These are phyloP conservation scores for Ophiostoma quercus DNA, from an alignment of 2,329 filamentous ascomycete species.

Conservation along the genomic window DNA sequence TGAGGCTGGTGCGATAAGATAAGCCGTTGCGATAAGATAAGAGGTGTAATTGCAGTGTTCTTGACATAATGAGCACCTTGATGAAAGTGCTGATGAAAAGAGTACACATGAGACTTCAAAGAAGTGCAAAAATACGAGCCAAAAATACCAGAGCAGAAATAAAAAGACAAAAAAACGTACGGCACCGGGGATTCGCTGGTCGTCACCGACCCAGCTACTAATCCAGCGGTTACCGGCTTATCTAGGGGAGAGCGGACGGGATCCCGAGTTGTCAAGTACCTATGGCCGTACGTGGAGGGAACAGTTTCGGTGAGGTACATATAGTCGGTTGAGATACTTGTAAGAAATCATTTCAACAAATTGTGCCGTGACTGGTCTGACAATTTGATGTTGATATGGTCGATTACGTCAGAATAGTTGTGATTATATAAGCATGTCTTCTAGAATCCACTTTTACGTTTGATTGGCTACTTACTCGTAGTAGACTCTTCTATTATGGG, in stretches of 20 bases:
- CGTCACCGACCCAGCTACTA: slow-evolving; percentile 25
- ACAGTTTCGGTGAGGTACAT: background rate
- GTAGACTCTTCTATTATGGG: background rate
- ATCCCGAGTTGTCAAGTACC: slow-evolving; percentile 21
- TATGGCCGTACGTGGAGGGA: slow-evolving; percentile 21
- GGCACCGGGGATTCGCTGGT: slow-evolving; percentile 24
- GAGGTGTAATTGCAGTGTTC: background rate
- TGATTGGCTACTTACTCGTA: background rate
- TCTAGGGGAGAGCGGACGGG: slow-evolving; percentile 24
- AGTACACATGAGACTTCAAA: background rate
- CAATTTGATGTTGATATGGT: too few species aligned
- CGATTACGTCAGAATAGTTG: too few species aligned
- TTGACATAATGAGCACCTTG: too few species aligned
- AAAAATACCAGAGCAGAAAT: background rate
- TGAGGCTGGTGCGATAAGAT: slow-evolving; percentile 25
- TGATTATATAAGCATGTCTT: too few species aligned
- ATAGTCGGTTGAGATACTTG: too few species aligned
- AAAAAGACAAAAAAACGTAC: slow-evolving; percentile 21
- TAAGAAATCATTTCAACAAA: too few species aligned
- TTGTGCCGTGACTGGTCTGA: too few species aligned
- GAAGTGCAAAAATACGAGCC: background rate
- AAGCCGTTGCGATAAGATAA: background rate
- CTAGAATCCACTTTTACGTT: too few species aligned
- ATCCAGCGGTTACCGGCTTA: slow-evolving; percentile 23
- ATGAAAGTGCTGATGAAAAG: background rate